A percentile compares a stretch with the other conserved stretches of the same genome.
Evolutionary conservation across 768 basidiomycete species (phyloP).

Genomic region (Suillus decipiens): DNA sequence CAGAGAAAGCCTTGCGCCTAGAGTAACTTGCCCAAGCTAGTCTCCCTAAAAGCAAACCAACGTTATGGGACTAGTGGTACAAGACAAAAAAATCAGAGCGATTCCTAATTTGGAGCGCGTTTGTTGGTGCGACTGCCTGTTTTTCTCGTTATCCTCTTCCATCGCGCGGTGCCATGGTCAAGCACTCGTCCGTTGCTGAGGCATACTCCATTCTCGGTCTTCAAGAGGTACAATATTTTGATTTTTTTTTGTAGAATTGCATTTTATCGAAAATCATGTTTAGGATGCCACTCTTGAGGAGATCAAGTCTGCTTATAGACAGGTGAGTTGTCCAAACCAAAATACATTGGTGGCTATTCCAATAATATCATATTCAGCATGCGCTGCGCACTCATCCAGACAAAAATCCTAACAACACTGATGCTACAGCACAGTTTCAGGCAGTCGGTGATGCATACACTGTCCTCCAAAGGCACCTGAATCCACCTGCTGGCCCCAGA

Average conservation of each 20-base stretch:
- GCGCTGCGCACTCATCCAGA: slow-evolving; percentile 75
- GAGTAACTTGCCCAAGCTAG: background rate
- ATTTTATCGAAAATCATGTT: slow-evolving; percentile 14
- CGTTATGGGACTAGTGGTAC: background rate
- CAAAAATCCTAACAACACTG: slow-evolving; percentile 67
- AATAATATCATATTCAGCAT: slow-evolving; percentile 37
- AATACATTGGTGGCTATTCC: slow-evolving; percentile 9
- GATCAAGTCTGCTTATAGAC: slow-evolving; percentile 71
- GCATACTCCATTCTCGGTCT: slow-evolving; percentile 52
- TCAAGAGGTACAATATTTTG: slow-evolving; percentile 42
- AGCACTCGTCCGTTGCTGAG: slow-evolving; percentile 36
- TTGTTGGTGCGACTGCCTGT: slow-evolving; percentile 22
- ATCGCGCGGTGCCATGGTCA: slow-evolving; percentile 33
- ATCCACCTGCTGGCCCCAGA: slow-evolving; percentile 33
- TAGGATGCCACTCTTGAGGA: slow-evolving; percentile 63
- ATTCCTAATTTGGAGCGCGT: slow-evolving; percentile 29
- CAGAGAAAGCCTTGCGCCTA: background rate
- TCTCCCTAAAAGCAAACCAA: background rate
- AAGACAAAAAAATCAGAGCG: background rate
- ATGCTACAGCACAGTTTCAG: slow-evolving; percentile 73
- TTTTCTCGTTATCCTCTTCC: slow-evolving; percentile 16
- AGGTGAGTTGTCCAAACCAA: slow-evolving; percentile 40
- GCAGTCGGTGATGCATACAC: slow-evolving; percentile 68
- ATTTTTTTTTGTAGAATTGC: background rate
- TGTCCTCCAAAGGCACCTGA: slow-evolving; percentile 55